phyloP scores from a whole-genome alignment of 2,329 filamentous ascomycete genomes.

The Monilinia laxa region DNA sequence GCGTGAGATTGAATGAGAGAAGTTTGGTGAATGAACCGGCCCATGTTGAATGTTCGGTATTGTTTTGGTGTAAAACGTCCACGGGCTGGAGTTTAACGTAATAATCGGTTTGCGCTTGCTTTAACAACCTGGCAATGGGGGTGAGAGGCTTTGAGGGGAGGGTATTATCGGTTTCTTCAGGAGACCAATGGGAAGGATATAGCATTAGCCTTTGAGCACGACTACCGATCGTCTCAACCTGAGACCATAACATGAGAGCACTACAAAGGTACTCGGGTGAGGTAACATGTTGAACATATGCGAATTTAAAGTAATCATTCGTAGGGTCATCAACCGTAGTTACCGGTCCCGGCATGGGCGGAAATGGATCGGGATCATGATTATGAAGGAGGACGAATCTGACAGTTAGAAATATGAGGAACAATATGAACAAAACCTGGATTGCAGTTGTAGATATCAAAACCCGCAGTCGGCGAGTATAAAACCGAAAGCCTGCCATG shows the following conservation, averaged over 20 bases:
- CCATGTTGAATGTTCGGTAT: constrained; percentile 30
- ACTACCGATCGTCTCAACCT: constrained; percentile 37
- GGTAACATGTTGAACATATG: constrained; percentile 38
- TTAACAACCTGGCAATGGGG: constrained; percentile 33
- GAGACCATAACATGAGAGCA: constrained; percentile 36
- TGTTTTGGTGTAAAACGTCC: constrained; percentile 30
- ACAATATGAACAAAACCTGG: constrained; percentile 26
- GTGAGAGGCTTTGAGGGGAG: constrained; percentile 28
- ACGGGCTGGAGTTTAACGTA: constrained; percentile 34
- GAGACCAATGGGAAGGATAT: constrained; percentile 36
- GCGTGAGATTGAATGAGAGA: constrained; percentile 38
- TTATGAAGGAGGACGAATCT: constrained; percentile 34
- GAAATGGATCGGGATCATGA: constrained; percentile 27
- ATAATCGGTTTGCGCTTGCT: constrained; percentile 32
- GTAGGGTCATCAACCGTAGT: constrained; percentile 28
- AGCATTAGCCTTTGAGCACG: constrained; percentile 36
- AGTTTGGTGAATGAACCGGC: constrained; percentile 35
- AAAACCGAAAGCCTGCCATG: constrained; percentile 32
- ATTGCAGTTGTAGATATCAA: constrained; percentile 26
- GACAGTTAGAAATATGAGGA: constrained; percentile 28
- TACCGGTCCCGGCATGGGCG: constrained; percentile 24
- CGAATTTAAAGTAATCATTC: constrained; percentile 35
- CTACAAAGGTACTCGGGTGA: constrained; percentile 36
- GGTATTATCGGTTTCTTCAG: constrained; percentile 30
- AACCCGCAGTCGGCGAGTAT: constrained; percentile 30